These are phyloP conservation scores for Arachis stenosperma DNA, from an alignment of 306 rosid genomes.

Conservation along the genomic window DNA sequence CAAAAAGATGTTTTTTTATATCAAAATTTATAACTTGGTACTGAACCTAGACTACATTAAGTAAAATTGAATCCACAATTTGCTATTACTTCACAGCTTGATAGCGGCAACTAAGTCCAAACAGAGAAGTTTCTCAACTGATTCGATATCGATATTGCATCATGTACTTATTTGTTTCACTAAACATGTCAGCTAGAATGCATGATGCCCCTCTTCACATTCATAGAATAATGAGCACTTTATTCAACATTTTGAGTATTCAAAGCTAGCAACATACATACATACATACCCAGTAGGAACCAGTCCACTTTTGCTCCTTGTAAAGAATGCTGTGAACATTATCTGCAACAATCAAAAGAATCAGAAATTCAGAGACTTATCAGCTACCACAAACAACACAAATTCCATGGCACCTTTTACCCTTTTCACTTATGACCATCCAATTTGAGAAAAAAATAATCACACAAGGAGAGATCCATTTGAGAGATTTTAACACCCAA, in stretches of 20 bases:
- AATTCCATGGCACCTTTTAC: not conserved
- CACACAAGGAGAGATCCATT: conserved; percentile 10
- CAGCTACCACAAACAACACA: not conserved
- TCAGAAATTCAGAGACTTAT: not conserved
- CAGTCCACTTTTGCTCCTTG: conserved; percentile 85
- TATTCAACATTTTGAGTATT: not conserved
- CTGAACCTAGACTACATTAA: not conserved
- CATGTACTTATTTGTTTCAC: not conserved
- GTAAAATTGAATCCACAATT: not conserved
- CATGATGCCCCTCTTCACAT: conserved; percentile 18
- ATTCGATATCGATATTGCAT: conserved; percentile 6
- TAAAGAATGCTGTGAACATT: conserved; percentile 80
- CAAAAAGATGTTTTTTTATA: not conserved
- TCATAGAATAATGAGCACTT: not conserved
- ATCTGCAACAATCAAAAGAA: conserved; percentile 49
- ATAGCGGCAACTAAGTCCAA: not conserved
- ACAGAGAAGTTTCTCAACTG: conserved; percentile 5
- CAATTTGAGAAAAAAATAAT: too few relatives aligned
- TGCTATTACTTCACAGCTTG: not conserved
- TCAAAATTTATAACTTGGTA: too few relatives aligned
- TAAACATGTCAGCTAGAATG: not conserved
- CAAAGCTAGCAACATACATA: not conserved
- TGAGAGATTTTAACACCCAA: conserved; percentile 7
- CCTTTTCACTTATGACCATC: too few relatives aligned
- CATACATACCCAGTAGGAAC: conserved; percentile 75